phyloP scores from a whole-genome alignment of 2,329 filamentous ascomycete genomes.

The Alternaria sp. region DNA sequence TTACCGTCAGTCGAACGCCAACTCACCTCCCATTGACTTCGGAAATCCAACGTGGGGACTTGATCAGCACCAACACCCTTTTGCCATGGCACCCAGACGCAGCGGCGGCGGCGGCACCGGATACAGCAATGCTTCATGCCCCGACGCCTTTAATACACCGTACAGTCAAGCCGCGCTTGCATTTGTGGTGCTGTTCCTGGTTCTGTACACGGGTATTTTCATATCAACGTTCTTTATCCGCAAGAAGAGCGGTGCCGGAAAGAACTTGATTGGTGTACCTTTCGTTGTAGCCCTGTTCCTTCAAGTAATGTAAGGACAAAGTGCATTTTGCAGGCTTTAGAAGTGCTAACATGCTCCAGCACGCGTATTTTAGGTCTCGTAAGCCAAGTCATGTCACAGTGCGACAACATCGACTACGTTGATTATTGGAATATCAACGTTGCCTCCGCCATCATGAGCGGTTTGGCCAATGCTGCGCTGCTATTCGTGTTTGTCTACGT shows the following conservation, averaged over 20 bases:
- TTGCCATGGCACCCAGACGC: constrained; percentile 32
- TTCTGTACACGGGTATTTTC: constrained; percentile 22
- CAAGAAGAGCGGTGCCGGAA: constrained; percentile 26
- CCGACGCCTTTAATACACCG: constrained; percentile 16
- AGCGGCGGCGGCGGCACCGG: constrained; percentile 13
- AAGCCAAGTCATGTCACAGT: constrained; percentile 20
- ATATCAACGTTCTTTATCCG: constrained; percentile 23
- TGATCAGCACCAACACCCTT: not conserved
- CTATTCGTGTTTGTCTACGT: constrained; percentile 31
- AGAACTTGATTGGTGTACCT: constrained; percentile 26
- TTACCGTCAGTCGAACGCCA: not conserved
- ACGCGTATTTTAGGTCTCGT: constrained; percentile 16
- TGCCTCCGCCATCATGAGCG: constrained; percentile 24
- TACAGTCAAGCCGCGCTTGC: constrained; percentile 21
- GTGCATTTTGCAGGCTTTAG: not conserved
- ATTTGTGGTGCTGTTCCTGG: constrained; percentile 25
- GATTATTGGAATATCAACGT: constrained; percentile 19
- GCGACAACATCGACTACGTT: not conserved
- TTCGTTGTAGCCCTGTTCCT: constrained; percentile 21
- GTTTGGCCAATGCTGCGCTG: constrained; percentile 28
- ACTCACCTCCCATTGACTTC: too few species aligned
- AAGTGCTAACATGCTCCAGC: not conserved
- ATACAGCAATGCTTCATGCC: constrained; percentile 14
- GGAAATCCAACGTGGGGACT: not conserved
- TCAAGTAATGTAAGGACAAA: constrained; percentile 24